A percentile compares a stretch with the other conserved stretches of the same genome.
Evolutionary conservation across 495 filamentous ascomycete species (phyloP).

Genomic region (Barbatosphaeria neglecta): DNA sequence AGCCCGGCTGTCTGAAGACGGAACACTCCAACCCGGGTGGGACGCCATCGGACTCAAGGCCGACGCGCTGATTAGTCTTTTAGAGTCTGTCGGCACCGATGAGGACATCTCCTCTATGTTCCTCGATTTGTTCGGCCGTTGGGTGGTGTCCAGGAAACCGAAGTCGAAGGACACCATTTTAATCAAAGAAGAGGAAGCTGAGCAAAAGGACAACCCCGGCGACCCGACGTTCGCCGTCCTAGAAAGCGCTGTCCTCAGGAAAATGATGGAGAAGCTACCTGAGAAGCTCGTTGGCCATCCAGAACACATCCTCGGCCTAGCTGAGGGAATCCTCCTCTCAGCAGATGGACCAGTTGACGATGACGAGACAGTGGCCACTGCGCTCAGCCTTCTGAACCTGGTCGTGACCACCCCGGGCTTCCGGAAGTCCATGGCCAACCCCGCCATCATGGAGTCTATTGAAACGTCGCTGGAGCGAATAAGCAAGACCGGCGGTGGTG

Average conservation of each 20-base stretch:
- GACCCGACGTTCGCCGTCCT: constrained; percentile 37
- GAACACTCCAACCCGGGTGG: neutral
- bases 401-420: constrained; percentile 54
- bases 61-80: constrained; percentile 41
- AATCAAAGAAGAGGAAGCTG: constrained; percentile 18
- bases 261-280: constrained; percentile 54
- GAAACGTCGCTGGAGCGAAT: constrained; percentile 38
- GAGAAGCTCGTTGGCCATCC: constrained; percentile 56
- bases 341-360: constrained; percentile 9
- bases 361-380: constrained; percentile 44
- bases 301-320: constrained; percentile 49
- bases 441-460: constrained; percentile 34
- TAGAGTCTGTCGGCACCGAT: constrained; percentile 41
- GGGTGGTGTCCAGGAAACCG: constrained; percentile 33
- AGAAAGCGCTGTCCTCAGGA: constrained; percentile 53
- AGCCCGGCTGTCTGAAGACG: neutral
- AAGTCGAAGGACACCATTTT: constrained; percentile 4
- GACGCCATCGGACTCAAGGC: constrained; percentile 36
- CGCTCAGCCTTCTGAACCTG: constrained; percentile 57
- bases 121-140: constrained; percentile 48
- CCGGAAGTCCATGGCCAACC: constrained; percentile 33
- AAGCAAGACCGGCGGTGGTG: constrained; percentile 15
- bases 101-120: constrained; percentile 52
- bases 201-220: constrained; percentile 22
- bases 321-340: constrained; percentile 42